Percentiles rank a stretch among this genome's conserved stretches.
phyloP scores from a whole-genome alignment of 2,329 filamentous ascomycete genomes.

The Podosphaera fusca region DNA sequence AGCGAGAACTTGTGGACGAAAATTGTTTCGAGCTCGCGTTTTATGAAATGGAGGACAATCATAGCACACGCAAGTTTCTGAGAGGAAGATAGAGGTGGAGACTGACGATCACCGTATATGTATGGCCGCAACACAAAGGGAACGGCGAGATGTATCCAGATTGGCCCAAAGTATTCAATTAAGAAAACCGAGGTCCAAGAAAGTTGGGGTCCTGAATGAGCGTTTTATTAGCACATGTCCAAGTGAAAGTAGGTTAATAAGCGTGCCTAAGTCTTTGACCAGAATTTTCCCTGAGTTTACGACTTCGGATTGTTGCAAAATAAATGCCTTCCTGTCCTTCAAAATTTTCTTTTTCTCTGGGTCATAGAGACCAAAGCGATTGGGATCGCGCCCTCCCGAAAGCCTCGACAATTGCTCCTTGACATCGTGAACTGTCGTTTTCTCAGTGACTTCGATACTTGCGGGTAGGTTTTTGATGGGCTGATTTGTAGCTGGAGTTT shows the following conservation, averaged over 20 bases:
- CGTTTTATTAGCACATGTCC: neutral
- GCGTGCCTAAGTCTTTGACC: slow-evolving; percentile 77
- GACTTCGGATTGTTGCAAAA: slow-evolving; percentile 26
- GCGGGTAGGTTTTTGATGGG: slow-evolving; percentile 26
- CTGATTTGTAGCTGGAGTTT: slow-evolving; percentile 11
- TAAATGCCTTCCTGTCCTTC: slow-evolving; percentile 33
- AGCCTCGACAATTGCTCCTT: slow-evolving; percentile 31
- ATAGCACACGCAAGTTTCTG: slow-evolving; percentile 56
- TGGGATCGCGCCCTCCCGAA: slow-evolving; percentile 29
- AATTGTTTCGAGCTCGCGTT: slow-evolving; percentile 84
- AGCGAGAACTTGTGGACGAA: slow-evolving; percentile 90
- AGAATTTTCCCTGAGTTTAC: slow-evolving; percentile 35
- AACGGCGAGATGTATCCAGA: slow-evolving; percentile 62
- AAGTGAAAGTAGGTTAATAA: slow-evolving; percentile 1
- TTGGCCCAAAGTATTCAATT: slow-evolving; percentile 81
- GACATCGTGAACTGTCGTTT: slow-evolving; percentile 33
- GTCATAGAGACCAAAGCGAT: slow-evolving; percentile 39
- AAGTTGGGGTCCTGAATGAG: slow-evolving; percentile 51
- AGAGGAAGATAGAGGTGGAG: slow-evolving; percentile 31
- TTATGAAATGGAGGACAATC: slow-evolving; percentile 66
- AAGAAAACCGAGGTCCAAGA: slow-evolving; percentile 86
- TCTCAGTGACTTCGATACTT: slow-evolving; percentile 23
- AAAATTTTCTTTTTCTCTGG: slow-evolving; percentile 36
- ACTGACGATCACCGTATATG: slow-evolving; percentile 34
- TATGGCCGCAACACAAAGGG: slow-evolving; percentile 48